Base-by-base conservation (phyloP, 441 rosid species). In the Adansonia gregorii region DNA sequence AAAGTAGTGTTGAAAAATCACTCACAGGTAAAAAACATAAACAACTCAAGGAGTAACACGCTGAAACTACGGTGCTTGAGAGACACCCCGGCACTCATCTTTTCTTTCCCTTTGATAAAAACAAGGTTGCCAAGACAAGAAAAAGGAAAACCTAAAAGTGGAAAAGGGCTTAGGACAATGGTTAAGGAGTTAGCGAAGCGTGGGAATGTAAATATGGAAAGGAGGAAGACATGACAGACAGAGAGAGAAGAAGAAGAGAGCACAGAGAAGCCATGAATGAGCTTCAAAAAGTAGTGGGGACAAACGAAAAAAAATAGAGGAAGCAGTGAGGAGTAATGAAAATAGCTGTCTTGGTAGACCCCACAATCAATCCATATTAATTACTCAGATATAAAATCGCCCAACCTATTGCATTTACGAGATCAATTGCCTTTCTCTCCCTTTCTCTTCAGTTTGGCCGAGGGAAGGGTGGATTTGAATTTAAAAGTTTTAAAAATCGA, bases 1-100 rank as follows among this genome's bases (percentile, higher is more conserved):
- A 70, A 65, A 67, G 2, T 59, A 68, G 72, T 75, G 64, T 0
- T 24, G 63, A 31, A 73, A 75, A 39, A 39, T 3, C 52, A 86
- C 93, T 87, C 78, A 88, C 93, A 75, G 2, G 82, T 77, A 73
- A 86, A 77, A 79, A 87, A 64, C 71, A 88, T 31, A 81, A 87
- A 67, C 75, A 82, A 56, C 75, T 80, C 45, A 14, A 79, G 41
- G 67, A 83, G 73, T 64, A 74, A 59, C 83, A 83, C 77, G 39
- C 9, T 75, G 74, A 61, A 64, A 80, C 79, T 66, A 35, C 39
- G 39, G 22, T 77, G 72, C 60, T 75, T 80, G 45, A 79, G 77
- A 78, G 86, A 73, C 65, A 81, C 80, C 78, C 84, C 83, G 73
- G 81, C 86, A 78, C 78, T 81, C 87, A 84, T 85, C 69, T 76